Evolutionary conservation across 495 filamentous ascomycete genomes (phyloP).

Genomic region (Amphirosellinia nigrospora): DNA sequence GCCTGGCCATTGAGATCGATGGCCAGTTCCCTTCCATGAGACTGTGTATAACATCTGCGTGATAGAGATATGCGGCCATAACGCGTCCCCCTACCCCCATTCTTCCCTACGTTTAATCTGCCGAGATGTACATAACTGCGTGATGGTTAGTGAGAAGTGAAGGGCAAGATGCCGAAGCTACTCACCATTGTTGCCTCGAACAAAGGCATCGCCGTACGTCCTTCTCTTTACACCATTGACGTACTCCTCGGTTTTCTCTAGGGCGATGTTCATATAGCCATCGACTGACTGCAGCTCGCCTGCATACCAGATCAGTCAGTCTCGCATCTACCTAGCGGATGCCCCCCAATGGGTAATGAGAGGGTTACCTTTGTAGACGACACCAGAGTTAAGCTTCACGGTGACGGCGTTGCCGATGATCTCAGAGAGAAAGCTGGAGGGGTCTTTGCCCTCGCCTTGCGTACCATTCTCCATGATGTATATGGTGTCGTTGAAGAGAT

Average conservation of each 20-base stretch:
- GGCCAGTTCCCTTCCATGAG: not conserved
- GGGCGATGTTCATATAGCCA: conserved; percentile 98
- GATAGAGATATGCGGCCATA: not conserved
- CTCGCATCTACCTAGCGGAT: not conserved
- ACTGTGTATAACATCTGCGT: not conserved
- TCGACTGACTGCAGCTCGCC: conserved; percentile 97
- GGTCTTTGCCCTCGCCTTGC: conserved; percentile 78
- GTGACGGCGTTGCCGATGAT: conserved; percentile 92
- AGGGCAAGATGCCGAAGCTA: not conserved
- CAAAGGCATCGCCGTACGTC: conserved; percentile 93
- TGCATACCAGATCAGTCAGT: conserved; percentile 41
- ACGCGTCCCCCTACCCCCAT: not conserved
- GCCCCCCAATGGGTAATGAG: not conserved
- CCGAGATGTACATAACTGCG: conserved; percentile 78
- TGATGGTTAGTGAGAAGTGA: not conserved
- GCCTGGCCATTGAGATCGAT: not conserved
- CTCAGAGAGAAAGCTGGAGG: conserved; percentile 86
- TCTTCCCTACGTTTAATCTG: conserved; percentile 52
- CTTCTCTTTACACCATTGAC: conserved; percentile 80
- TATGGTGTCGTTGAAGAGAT: conserved; percentile 11
- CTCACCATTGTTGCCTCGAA: conserved; percentile 93
- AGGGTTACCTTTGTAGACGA: conserved; percentile 84
- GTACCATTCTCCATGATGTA: conserved; percentile 75
- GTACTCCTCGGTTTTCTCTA: conserved; percentile 93
- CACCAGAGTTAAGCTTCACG: conserved; percentile 94